phyloP scores from a whole-genome alignment of 129 eudicot species.

The Flaveria brownii region DNA sequence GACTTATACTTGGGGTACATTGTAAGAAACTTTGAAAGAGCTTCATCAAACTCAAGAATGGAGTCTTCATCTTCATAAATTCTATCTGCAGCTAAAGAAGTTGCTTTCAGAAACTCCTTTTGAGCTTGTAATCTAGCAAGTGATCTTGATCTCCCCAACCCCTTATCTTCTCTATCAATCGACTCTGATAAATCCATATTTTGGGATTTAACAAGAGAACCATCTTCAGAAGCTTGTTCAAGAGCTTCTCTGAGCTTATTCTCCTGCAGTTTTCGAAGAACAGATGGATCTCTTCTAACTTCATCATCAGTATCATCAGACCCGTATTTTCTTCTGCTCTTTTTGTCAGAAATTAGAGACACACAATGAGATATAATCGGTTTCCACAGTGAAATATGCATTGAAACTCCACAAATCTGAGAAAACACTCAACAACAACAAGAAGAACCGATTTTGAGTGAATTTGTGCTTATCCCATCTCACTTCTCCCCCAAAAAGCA shows the following conservation, averaged over 20 bases:
- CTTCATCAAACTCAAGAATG: conserved; percentile 38
- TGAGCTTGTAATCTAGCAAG: conserved; percentile 49
- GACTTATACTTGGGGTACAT: conserved; percentile 46
- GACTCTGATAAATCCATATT: conserved; percentile 38
- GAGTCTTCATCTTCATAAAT: conserved; percentile 35
- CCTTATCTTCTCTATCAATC: conserved; percentile 33
- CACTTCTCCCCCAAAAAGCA: conserved; percentile 21
- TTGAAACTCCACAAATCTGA: conserved; percentile 4
- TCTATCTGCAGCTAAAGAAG: conserved; percentile 46
- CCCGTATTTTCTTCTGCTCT: conserved; percentile 42
- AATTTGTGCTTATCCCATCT: conserved; percentile 27
- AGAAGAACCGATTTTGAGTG: conserved; percentile 5
- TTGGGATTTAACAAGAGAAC: conserved; percentile 40
- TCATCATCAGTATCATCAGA: conserved; percentile 28
- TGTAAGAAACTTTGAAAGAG: conserved; percentile 39
- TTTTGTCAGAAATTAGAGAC: conserved; percentile 37
- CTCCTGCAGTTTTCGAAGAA: conserved; percentile 38
- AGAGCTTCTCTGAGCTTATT: conserved; percentile 46
- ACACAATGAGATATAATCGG: conserved; percentile 49
- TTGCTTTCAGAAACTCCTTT: conserved; percentile 42
- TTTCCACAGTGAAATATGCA: conserved; percentile 54
- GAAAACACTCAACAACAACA: not conserved
- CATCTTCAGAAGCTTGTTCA: conserved; percentile 51
- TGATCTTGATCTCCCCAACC: conserved; percentile 49
- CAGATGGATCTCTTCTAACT: conserved; percentile 27